Conservation (phyloP, 305 asterid genomes). For the Fraxinus ornus region DNA sequence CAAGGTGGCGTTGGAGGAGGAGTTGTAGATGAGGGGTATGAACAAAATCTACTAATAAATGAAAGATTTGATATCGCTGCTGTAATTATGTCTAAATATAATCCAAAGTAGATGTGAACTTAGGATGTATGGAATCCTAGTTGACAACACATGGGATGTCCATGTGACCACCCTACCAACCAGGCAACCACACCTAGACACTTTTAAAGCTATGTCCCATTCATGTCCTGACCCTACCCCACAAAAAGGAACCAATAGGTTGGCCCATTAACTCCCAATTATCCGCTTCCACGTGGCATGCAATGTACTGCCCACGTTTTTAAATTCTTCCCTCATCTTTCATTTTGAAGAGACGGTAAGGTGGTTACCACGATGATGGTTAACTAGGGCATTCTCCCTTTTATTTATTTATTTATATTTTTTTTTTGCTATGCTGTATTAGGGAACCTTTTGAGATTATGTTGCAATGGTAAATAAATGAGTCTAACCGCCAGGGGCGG, state of each 20-base stretch:
- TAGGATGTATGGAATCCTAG: background rate
- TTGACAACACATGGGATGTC: constrained; percentile 56
- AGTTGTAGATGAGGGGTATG: background rate
- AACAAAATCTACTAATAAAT: no score
- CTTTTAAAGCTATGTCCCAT: constrained; percentile 33
- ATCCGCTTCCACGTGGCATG: constrained; percentile 25
- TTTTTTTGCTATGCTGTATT: no score
- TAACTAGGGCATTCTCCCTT: no score
- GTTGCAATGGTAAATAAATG: no score
- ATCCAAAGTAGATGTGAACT: background rate
- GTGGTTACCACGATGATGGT: no score
- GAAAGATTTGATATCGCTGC: no score
- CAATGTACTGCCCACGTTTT: constrained; percentile 16
- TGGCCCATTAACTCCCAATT: constrained; percentile 24
- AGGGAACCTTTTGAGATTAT: no score
- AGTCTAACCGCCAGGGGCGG: no score
- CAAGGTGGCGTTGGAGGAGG: background rate
- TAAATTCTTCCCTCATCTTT: background rate
- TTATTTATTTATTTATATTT: no score
- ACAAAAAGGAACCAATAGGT: constrained; percentile 19
- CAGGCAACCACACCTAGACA: constrained; percentile 43
- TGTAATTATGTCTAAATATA: no score
- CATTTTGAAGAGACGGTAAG: no score
- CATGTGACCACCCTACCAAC: constrained; percentile 55
- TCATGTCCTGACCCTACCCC: constrained; percentile 9